Evolutionary conservation across 768 basidiomycete genomes (phyloP), one percentile per base, ranked within the genome.

Genomic region (Lyophyllum shimeji): DNA sequence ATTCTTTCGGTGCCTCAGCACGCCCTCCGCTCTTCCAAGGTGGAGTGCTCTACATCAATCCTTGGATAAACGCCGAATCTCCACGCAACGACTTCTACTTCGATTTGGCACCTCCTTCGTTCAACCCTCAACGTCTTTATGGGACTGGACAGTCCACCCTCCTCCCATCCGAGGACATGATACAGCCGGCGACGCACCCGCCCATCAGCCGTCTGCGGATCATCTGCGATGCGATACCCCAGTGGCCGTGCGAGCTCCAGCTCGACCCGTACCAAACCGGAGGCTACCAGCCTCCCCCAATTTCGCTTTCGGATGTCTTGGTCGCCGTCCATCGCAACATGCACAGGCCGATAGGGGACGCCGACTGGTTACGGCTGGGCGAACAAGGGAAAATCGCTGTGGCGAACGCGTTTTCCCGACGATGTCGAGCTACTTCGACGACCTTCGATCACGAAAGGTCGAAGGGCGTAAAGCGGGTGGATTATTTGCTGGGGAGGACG

Each of bases 221-320:
- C 62, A 63, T 76, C 0, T 83, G 80, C 63, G 83, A 88, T 49
- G 59, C 63, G 15, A 73, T 86, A 47, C 82, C 83, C 0, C 62
- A 78, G n/a, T 89, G 86, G 86, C 81, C 84, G 13, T 75, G 88
- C 50, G 76, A 81, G 55, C 66, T 89, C 48, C 70, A 76, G 44
- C 76, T 73, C 60, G 69, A 71, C 11, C 57, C 70, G 7, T 47
- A 56, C 42, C 63, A 43, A 64, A 56, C 58, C 55, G 59, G 46
- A 56, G 57, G 69, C 45, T 65, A 60, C 55, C 67, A 46, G 50
- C 53, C 63, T 20, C 74, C 74, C 1, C 77, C 79, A 2, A 82
- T 89, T 62, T 79, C 77, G 2, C 69, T 88, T 2, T 75, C 77
- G n/a, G 86, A 87, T 60, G 75, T 89, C 18, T 72, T 88, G 46